Base-by-base conservation (phyloP, 1,284 basidiomycete species). In the Rhizoctonia solani region DNA sequence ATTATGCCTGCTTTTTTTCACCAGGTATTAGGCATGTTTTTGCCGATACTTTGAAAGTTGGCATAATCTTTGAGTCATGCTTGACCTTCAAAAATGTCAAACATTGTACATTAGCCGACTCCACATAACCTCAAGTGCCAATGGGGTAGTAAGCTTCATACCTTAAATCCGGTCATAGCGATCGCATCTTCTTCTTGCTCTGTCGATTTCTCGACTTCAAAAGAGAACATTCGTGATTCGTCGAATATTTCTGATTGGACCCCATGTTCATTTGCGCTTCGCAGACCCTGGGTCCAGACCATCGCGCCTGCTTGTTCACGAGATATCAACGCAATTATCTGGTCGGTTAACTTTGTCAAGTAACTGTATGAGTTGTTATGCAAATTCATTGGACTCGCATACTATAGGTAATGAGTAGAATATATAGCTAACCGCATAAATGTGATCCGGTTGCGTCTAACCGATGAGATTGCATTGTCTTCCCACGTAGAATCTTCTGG, bases 401-500 rank as follows among this genome's bases (percentile, higher is more conserved):
- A 34, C 32, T 34, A 34, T 4, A 11, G 32, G 4, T 44, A 16
- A 16, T 4, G n/a, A 16, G 5, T 16, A 44, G 41, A 5, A 44
- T 44, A 16, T 44, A 44, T 16, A 23, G 32, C 6, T 23, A 70
- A 85, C 86, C 85, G 74, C 82, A 87, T 85, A 71, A 87, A 87
- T 0, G 84, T 86, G 4, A 83, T 75, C 11, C 85, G 77, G 73
- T 86, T 87, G 1, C 82, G 77, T 25, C 77, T 72, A 42, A 84
- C 78, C 2, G 83, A 77, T 0, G 79, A 76, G 1, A 75, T 58
- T 0, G 78, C 75, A n/a, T 66, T n/a, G 73, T 86, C 83, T 30
- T 82, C 75, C 86, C 86, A 87, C 0, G 85, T 87, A 0, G 76
- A 78, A 39, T 83, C 79, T 70, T 87, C 83, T 0, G 85, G 86